These are phyloP conservation scores for Galerina sulciceps DNA, from an alignment of 768 basidiomycete genomes.

Conservation along the genomic window DNA sequence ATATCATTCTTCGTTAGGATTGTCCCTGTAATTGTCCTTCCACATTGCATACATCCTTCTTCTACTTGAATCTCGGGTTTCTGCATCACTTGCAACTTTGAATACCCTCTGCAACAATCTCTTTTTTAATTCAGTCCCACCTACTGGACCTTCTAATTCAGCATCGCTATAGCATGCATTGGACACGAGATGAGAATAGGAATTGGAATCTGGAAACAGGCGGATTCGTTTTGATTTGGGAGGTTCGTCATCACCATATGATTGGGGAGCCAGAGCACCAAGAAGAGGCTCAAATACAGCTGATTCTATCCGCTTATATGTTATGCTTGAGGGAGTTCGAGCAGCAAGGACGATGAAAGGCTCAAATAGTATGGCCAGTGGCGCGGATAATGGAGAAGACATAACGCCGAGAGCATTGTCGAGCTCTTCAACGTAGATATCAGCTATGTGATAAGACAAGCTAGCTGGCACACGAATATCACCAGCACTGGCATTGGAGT, in stretches of 20 bases:
- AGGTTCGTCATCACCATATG: conserved; percentile 42
- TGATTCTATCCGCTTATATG: conserved; percentile 75
- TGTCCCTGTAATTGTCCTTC: conserved; percentile 62
- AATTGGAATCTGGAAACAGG: conserved; percentile 31
- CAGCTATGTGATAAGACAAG: conserved; percentile 83
- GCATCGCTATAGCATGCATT: conserved; percentile 59
- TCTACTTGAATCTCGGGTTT: conserved; percentile 80
- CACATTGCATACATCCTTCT: conserved; percentile 85
- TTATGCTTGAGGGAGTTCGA: conserved; percentile 61
- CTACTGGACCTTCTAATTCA: conserved; percentile 38
- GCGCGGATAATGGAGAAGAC: conserved; percentile 53
- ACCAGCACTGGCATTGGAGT: conserved; percentile 50
- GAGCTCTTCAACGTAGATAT: conserved; percentile 90
- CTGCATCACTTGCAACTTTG: conserved; percentile 70
- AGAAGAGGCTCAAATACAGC: conserved; percentile 75
- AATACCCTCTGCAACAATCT: conserved; percentile 69
- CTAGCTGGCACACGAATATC: conserved; percentile 78
- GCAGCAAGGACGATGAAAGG: conserved; percentile 81
- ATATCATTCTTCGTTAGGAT: conserved; percentile 30
- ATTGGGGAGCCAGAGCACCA: conserved; percentile 44
- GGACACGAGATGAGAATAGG: conserved; percentile 48
- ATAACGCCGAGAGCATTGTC: conserved; percentile 59
- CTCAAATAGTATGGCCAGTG: conserved; percentile 35
- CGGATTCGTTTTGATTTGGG: conserved; percentile 52
- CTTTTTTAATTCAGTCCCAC: conserved; percentile 45